phyloP scores from a whole-genome alignment of 2,329 filamentous ascomycete species.

The Fusarium camptoceras region DNA sequence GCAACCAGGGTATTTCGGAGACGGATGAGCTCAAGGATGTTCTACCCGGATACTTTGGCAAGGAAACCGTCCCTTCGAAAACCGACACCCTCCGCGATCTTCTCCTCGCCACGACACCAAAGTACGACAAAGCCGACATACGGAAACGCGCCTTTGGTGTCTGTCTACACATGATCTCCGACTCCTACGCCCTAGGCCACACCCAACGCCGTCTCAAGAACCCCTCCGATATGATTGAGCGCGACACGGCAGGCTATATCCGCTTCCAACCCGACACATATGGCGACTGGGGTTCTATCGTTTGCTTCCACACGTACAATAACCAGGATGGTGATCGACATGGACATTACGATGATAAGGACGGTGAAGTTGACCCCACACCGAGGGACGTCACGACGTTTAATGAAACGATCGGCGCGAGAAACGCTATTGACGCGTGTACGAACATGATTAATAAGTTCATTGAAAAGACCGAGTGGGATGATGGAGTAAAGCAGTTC shows the following conservation, averaged over 20 bases:
- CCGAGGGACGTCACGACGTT: slow-evolving; percentile 20
- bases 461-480: slow-evolving; percentile 16
- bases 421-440: slow-evolving; percentile 15
- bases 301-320: slow-evolving; percentile 26
- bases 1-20: slow-evolving; percentile 4
- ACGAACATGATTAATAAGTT: slow-evolving; percentile 20
- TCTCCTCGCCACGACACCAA: slow-evolving; percentile 24
- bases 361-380: slow-evolving; percentile 8
- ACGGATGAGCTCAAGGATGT: neutral
- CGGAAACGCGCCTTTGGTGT: slow-evolving; percentile 22
- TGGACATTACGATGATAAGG: slow-evolving; percentile 23
- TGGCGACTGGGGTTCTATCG: slow-evolving; percentile 18
- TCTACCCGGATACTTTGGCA: neutral
- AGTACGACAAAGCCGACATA: slow-evolving; percentile 18
- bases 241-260: slow-evolving; percentile 22
- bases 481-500: slow-evolving; percentile 16
- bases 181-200: slow-evolving; percentile 34
- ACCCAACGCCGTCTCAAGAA: slow-evolving; percentile 21
- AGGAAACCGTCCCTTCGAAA: slow-evolving; percentile 5
- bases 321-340: slow-evolving; percentile 25
- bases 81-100: slow-evolving; percentile 18
- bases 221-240: slow-evolving; percentile 2
- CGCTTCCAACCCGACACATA: slow-evolving; percentile 25
- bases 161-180: slow-evolving; percentile 33
- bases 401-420: slow-evolving; percentile 21